These are phyloP conservation scores for Starmera quercuum DNA, from an alignment of 805 yeast species.

Conservation along the genomic window DNA sequence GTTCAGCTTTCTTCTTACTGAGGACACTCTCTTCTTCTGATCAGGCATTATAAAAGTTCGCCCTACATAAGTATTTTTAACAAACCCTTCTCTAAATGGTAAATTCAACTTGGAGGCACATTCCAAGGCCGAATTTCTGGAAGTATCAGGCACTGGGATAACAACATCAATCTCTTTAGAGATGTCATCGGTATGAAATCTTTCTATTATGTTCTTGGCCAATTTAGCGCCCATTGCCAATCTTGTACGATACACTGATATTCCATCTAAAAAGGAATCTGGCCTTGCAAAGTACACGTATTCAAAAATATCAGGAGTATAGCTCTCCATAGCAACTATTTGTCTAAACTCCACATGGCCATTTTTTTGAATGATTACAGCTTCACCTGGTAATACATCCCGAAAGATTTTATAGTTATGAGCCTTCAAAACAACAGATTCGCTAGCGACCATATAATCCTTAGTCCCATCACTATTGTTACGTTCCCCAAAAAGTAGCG, in stretches of 20 bases:
- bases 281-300: constrained; percentile 98
- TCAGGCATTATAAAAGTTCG: constrained; percentile 98
- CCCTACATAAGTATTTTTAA: constrained; percentile 94
- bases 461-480: constrained; percentile 53
- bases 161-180: constrained; percentile 77
- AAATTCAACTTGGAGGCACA: constrained; percentile 75
- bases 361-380: constrained; percentile 83
- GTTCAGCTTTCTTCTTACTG: constrained; percentile 89
- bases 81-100: constrained; percentile 95
- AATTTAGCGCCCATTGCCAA: constrained; percentile 89
- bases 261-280: constrained; percentile 93
- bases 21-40: constrained; percentile 87
- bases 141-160: constrained; percentile 96
- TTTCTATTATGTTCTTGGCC: constrained; percentile 56
- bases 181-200: constrained; percentile 38
- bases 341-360: constrained; percentile 76
- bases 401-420: constrained; percentile 75
- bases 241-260: constrained; percentile 88
- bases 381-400: constrained; percentile 92
- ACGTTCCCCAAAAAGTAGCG: constrained; percentile 82
- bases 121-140: constrained; percentile 92
- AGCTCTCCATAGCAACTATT: constrained; percentile 67
- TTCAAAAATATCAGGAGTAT: constrained; percentile 94
- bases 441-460: constrained; percentile 94
- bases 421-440: constrained; percentile 89